Conservation (phyloP, 139 green algal species). For the Mesotaenium endlicherianum region DNA sequence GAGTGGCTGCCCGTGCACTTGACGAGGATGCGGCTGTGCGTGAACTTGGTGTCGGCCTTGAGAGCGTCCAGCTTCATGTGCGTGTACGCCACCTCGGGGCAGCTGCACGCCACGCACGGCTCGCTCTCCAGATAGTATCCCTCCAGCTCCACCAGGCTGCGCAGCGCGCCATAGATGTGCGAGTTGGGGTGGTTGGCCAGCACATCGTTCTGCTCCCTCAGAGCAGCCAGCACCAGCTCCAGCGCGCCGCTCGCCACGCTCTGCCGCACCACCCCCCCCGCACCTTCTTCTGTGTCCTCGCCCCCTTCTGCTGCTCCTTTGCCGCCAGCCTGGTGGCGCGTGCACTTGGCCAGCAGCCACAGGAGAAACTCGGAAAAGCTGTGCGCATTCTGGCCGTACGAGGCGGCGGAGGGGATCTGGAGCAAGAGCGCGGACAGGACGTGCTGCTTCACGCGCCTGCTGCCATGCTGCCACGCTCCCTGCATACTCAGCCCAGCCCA, state of each 20-base stretch:
- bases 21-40: constrained; percentile 53
- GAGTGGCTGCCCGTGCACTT: constrained; percentile 37
- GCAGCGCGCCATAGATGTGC: constrained; percentile 31
- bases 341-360: constrained; percentile 14
- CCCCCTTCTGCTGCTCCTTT: neutral
- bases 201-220: constrained; percentile 28
- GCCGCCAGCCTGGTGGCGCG: too few species aligned
- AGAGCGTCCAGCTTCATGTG: constrained; percentile 47
- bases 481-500: too few species aligned
- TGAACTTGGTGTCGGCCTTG: constrained; percentile 57
- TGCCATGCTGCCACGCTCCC: constrained; percentile 20
- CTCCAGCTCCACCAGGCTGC: constrained; percentile 52
- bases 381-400: neutral
- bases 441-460: neutral
- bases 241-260: too few species aligned
- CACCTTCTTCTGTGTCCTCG: too few species aligned
- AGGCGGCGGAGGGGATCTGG: neutral
- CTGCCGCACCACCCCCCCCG: neutral
- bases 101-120: constrained; percentile 40
- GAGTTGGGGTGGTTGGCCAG: constrained; percentile 52
- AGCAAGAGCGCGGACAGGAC: neutral
- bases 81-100: constrained; percentile 40
- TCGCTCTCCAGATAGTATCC: constrained; percentile 54
- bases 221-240: neutral
- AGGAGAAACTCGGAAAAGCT: constrained; percentile 30